Evolutionary conservation across 2,329 filamentous ascomycete species (phyloP).

Genomic region (Erysiphe pulchra): DNA sequence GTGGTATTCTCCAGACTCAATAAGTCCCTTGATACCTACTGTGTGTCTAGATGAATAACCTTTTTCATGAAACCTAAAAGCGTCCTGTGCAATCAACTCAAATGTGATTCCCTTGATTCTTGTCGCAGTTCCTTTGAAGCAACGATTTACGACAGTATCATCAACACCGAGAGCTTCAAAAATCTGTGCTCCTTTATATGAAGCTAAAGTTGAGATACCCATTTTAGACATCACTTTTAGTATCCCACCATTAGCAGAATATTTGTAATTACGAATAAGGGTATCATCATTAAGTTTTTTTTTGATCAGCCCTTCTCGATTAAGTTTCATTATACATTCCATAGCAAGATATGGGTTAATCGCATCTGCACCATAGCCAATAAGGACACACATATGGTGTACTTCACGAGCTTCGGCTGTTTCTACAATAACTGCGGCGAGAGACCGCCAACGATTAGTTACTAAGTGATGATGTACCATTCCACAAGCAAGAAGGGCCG

Average conservation of each 20-base stretch:
- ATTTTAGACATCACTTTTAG: conserved; percentile 99
- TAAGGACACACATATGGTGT: conserved; percentile 94
- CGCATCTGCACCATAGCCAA: conserved; percentile 84
- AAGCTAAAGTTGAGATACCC: conserved; percentile 90
- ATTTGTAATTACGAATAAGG: conserved; percentile 87
- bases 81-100: conserved; percentile 78
- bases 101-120: conserved; percentile 89
- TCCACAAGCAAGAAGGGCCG: conserved; percentile 64
- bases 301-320: conserved; percentile 74
- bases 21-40: conserved; percentile 49
- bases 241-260: conserved; percentile 87
- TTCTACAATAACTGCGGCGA: conserved; percentile 68
- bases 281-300: conserved; percentile 64
- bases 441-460: conserved; percentile 82
- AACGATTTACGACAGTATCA: conserved; percentile 74
- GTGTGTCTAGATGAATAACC: conserved; percentile 68
- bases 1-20: conserved; percentile 90
- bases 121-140: conserved; percentile 82
- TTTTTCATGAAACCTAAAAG: conserved; percentile 82
- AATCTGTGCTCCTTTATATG: conserved; percentile 94
- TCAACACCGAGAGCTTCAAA: conserved; percentile 90
- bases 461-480: conserved; percentile 92
- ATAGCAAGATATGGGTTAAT: conserved; percentile 88
- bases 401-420: conserved; percentile 91
- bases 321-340: conserved; percentile 92